Evolutionary conservation across 257 asterid genomes (phyloP).

Genomic region (Solanum virginianum): DNA sequence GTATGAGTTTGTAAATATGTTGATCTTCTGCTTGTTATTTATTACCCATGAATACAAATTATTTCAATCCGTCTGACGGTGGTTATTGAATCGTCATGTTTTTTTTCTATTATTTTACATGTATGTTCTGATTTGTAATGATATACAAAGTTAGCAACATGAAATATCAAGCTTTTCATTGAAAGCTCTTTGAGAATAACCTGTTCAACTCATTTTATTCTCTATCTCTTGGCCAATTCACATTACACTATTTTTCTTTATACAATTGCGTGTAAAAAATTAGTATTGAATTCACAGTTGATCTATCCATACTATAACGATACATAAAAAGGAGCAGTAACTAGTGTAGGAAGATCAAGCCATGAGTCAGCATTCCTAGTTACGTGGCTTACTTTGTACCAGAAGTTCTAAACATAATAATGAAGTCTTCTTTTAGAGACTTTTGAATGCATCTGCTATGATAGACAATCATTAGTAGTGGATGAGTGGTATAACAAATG

Average conservation of each 20-base stretch:
- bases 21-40: background rate
- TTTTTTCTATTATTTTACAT: background rate
- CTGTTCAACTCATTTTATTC: background rate
- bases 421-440: background rate
- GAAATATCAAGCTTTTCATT: background rate
- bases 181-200: background rate
- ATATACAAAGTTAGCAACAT: background rate
- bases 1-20: slow-evolving; percentile 12
- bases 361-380: background rate
- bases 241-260: background rate
- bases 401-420: background rate
- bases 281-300: background rate
- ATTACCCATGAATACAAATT: background rate
- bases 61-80: background rate
- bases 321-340: background rate
- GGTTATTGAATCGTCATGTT: background rate
- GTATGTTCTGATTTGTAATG: background rate
- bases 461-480: background rate
- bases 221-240: background rate
- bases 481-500: background rate
- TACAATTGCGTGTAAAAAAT: background rate
- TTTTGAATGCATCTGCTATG: background rate
- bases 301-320: background rate
- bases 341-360: background rate
- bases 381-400: background rate